These are phyloP conservation scores for Russula vinacea DNA, from an alignment of 768 basidiomycete species.

Conservation along the genomic window DNA sequence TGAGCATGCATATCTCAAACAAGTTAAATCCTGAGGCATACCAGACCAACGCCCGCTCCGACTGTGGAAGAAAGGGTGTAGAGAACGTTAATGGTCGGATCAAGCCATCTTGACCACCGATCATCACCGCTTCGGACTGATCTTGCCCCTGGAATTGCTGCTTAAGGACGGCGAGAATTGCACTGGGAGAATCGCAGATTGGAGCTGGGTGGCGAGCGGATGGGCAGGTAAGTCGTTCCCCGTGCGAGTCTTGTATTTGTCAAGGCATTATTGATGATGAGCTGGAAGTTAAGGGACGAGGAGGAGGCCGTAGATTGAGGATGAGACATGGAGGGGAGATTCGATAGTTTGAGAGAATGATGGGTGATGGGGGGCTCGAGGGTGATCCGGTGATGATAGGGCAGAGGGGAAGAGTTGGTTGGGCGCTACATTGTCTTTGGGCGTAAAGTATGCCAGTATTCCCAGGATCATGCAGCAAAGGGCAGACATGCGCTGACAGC, in stretches of 20 bases:
- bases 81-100: background rate
- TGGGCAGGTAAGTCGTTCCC: background rate
- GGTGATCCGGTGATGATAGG: too few relatives aligned
- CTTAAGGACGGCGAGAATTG: background rate
- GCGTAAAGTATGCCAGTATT: too few relatives aligned
- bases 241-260: background rate
- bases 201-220: background rate
- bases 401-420: too few relatives aligned
- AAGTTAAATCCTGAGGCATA: background rate
- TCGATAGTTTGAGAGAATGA: too few relatives aligned
- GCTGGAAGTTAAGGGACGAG: background rate
- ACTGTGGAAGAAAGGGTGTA: background rate
- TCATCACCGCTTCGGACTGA: background rate
- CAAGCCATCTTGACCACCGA: background rate
- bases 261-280: background rate
- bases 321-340: background rate
- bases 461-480: too few relatives aligned
- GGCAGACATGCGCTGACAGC: too few relatives aligned
- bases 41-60: background rate
- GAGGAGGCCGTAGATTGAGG: background rate
- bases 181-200: background rate
- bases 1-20: background rate
- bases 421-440: too few relatives aligned
- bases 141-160: background rate
- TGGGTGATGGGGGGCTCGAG: background rate